Conservation (phyloP, 129 eudicot genomes). For the Flaveria bidentis region DNA sequence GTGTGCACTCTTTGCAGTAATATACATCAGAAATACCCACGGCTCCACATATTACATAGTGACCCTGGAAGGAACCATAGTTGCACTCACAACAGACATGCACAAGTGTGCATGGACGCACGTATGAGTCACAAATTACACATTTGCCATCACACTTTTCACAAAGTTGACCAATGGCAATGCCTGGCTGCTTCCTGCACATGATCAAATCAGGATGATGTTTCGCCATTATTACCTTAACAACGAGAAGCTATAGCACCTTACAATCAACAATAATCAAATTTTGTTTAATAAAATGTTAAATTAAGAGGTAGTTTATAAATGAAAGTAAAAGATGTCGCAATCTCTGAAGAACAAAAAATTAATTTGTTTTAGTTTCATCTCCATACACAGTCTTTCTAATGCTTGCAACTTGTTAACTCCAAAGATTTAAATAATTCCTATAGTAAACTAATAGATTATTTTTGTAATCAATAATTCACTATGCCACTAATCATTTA, state of each 20-base stretch:
- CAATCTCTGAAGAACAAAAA: too few species aligned
- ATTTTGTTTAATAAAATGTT: not conserved
- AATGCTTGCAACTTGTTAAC: not conserved
- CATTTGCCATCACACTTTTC: constrained; percentile 77
- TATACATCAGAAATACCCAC: constrained; percentile 59
- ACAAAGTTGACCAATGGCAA: constrained; percentile 76
- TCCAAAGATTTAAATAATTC: not conserved
- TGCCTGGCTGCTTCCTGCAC: constrained; percentile 86
- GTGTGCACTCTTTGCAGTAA: constrained; percentile 61
- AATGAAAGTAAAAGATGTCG: too few species aligned
- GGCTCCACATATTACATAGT: constrained; percentile 53
- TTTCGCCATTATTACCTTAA: constrained; percentile 54
- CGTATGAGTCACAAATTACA: constrained; percentile 71
- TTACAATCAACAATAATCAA: constrained; percentile 10
- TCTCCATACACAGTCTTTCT: not conserved
- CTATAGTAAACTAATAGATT: not conserved
- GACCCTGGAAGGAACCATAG: constrained; percentile 55
- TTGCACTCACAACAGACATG: constrained; percentile 57
- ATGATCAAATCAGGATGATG: constrained; percentile 84
- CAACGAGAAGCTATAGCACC: constrained; percentile 8
- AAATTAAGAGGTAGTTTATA: not conserved
- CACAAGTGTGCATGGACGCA: constrained; percentile 61
- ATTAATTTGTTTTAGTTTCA: too few species aligned
- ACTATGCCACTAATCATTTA: not conserved
- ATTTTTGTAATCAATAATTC: not conserved